Base-by-base conservation (phyloP, 2,329 filamentous ascomycete species). In the Arthrobotrys iridis region DNA sequence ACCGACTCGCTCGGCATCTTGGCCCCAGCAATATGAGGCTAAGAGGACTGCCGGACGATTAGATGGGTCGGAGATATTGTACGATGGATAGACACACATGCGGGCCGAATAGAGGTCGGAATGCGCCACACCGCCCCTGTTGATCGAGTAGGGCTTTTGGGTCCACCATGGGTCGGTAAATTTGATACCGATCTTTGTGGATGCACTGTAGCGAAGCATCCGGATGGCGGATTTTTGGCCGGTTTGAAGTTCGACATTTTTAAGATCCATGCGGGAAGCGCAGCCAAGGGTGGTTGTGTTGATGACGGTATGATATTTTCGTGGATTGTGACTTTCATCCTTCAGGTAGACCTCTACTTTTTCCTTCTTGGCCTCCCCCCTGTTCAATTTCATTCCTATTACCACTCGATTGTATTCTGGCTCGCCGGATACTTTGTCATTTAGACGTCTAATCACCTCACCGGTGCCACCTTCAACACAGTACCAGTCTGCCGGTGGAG, bases 81-180 rank as follows among this genome's bases (percentile, higher is more conserved):
- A 83, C 0, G 81, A 82, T 5, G 82, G 82, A 77, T 83, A 83
- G 4, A 83, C 82, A 60, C 78, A 80, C 4, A 74, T 79, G 11
- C 82, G 79, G 20, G 81, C 75, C 1, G 79, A 77, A 15, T 64
- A 64, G 3, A 81, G 77, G 72, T 83, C 82, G 3, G 82, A 80
- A 18, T 76, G 64, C n/a, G 74, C 78, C 0, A 79, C 35, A 2
- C 82, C 82, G 15, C 81, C 82, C 5, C 62, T 28, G 2, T 20
- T 78, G 78, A 82, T 81, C 40, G 62, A 64, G 40, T 43, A 67
- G 0, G 77, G 18, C 11, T 73, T 41, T 18, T 58, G 18, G 10
- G 78, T 76, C 82, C 82, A 83, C 82, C 82, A 83, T 3, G 78
- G 72, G 1, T 66, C 58, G 13, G 66, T 79, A 78, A 84, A 84